Percentiles rank a stretch among this genome's conserved stretches.
Evolutionary conservation across 805 yeast species (phyloP).

Genomic region (Ogataea parapolymorpha): DNA sequence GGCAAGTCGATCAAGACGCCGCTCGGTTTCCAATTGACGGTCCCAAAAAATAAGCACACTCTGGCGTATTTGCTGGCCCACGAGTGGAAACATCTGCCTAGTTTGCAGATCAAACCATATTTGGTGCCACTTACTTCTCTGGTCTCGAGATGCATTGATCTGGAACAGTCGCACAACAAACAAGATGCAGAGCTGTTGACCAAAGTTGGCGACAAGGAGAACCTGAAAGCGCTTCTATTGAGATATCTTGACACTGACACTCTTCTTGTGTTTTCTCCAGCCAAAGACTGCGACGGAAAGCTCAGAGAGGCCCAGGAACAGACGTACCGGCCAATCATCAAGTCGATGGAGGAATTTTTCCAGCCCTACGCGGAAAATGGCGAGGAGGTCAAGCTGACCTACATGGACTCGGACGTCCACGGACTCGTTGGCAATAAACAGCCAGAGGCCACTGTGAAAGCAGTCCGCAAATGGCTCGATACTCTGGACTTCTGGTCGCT

Average conservation of each 20-base stretch:
- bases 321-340: conserved; percentile 70
- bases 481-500: conserved; percentile 69
- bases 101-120: conserved; percentile 67
- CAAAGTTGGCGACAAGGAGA: conserved; percentile 60
- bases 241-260: conserved; percentile 95
- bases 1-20: conserved; percentile 81
- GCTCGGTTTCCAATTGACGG: conserved; percentile 61
- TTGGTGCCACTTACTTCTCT: conserved; percentile 84
- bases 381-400: conserved; percentile 41
- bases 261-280: conserved; percentile 78
- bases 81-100: conserved; percentile 82
- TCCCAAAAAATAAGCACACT: conserved; percentile 57
- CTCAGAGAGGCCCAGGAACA: conserved; percentile 78
- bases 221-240: conserved; percentile 57
- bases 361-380: conserved; percentile 36
- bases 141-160: conserved; percentile 82
- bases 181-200: conserved; percentile 48
- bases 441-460: conserved; percentile 50
- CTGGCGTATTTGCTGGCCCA: conserved; percentile 75
- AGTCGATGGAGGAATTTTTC: conserved; percentile 59
- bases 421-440: conserved; percentile 84
- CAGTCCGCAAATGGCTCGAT: conserved; percentile 64
- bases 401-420: conserved; percentile 75
- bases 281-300: conserved; percentile 75
- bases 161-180: conserved; percentile 40